Evolutionary conservation across 2,329 filamentous ascomycete genomes (phyloP), one percentile per base, ranked within the genome.

Genomic region (Aspergillus luchuensis): DNA sequence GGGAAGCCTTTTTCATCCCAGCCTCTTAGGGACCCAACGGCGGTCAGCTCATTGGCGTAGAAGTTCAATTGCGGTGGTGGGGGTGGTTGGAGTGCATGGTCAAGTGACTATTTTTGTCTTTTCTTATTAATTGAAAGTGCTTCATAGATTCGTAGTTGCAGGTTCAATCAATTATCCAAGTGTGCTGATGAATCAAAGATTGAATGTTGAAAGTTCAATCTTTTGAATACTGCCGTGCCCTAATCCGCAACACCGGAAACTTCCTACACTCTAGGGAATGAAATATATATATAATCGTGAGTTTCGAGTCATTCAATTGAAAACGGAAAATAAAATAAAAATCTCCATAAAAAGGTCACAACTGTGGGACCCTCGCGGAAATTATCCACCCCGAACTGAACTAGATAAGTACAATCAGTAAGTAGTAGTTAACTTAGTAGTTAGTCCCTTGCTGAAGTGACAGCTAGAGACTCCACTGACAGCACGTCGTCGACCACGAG

Each of bases 21-120:
- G 63, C 63, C 65, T 66, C 48, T 57, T 54, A 53, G 57, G 48
- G 58, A 68, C 68, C 68, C 67, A 72, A 69, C 59, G 57, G 64
- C 60, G 62, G 66, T 56, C 53, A 56, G 43, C 53, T 45, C 38
- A 45, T 43, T 28, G 38, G 39, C n/a, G 52, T 55, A 23, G 38
- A 39, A 19, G 8, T 45, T 43, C 28, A 45, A 45, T 25, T 39
- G 25, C 53, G 41, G 41, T 45, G 19, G 53, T 36, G 39, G 13
- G 39, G 15, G 23, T 50, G n/a, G 8, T 50, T 33, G 28, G 30
- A 28, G 17, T 50, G 25, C 25, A 50, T 17, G 25, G 30, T 50
- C 47, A 50, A 50, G 47, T 30, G 47, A 50, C 47, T 50, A 50
- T 50, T 50, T 50, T 50, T 50, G 25, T 33, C 47, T 6, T 28